Base-by-base conservation (phyloP, 2,329 filamentous ascomycete genomes). In the Aspergillus ustus region DNA sequence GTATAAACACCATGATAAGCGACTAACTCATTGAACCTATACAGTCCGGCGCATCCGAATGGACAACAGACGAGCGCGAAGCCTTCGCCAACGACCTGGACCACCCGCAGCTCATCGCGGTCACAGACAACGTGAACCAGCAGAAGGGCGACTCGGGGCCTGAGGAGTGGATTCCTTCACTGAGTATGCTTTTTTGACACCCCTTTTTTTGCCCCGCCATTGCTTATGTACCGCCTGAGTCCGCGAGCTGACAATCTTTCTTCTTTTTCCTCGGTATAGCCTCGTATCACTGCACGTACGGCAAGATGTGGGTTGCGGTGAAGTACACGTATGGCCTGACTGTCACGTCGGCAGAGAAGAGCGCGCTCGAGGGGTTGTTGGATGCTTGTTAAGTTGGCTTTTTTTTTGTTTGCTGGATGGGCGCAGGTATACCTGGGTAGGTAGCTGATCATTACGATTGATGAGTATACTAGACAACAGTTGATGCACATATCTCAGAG, bases 281-380 rank as follows among this genome's bases (percentile, higher is more conserved):
- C 19, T 82, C 81, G 65, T 94, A 91, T 78, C 85, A 91, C 75
- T 95, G 92, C 84, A 89, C 85, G 29, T 95, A 96, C 72, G 89
- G 91, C 15, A 83, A 85, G 73, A 87, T 88, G 72, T 96, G 89
- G 89, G 83, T 94, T 45, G 84, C 87, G 71, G 91, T 96, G 67
- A 96, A 95, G 86, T 85, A 82, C 69, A 85, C 87, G 69, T 95
- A 90, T 74, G 75, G 73, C 1, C 77, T 96, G 67, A 89, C 84
- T 17, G 80, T 95, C 63, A 94, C 89, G 1, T 81, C 81, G 51
- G 86, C 85, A 0, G 91, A 96, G 83, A 92, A 91, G 83, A 78
- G 77, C 17, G 89, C 90, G 0, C 76, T 93, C 64, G 79, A 78
- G 0, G 80, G 77, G 52, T 91, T 92, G 88, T 73, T 92, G 71